Base-by-base conservation (phyloP, 2,329 filamentous ascomycete species). In the Phaeoacremonium minimum region DNA sequence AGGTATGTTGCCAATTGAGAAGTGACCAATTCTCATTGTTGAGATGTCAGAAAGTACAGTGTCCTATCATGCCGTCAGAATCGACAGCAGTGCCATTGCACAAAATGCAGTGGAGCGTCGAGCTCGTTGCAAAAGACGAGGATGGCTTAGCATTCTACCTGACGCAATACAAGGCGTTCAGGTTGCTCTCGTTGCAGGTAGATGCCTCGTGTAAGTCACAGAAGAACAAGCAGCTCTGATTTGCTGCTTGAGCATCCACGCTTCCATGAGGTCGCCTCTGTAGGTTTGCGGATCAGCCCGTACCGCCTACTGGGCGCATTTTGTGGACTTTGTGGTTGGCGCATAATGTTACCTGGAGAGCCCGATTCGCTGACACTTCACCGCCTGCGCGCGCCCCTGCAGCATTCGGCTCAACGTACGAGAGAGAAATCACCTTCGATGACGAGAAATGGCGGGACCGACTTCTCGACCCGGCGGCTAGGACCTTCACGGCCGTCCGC, bases 331-430 rank as follows among this genome's bases (percentile, higher is more conserved):
- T n/a, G n/a, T n/a, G n/a, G n/a, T 15, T 26, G 42, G 35, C 16
- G 28, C 32, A 11, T n/a, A 26, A 22, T 22, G 14, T 30, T 14
- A 31, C 32, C 20, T 7, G 19, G 17, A 18, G 4, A 26, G 18
- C 15, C 8, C 19, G n/a, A 17, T 32, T 20, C 20, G 35, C 32
- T 38, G 50, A 35, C 47, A 53, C 11, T 31, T 49, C 9, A 38
- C 47, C 2, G 15, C 40, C n/a, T n/a, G n/a, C n/a, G n/a, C n/a
- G n/a, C n/a, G n/a, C n/a, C n/a, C 52, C 13, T 43, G 42, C 50
- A 54, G 53, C 57, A 15, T 66, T 66, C 41, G 55, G 56, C 4
- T 65, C 64, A 15, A 65, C 51, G 4, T 57, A 62, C 37, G 52
- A 47, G 18, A 50, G 57, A 36, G 63, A 65, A 41, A 30, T 47